Evolutionary conservation across 1,284 basidiomycete genomes (phyloP).

Genomic region (Cutaneotrichosporon dermatis): DNA sequence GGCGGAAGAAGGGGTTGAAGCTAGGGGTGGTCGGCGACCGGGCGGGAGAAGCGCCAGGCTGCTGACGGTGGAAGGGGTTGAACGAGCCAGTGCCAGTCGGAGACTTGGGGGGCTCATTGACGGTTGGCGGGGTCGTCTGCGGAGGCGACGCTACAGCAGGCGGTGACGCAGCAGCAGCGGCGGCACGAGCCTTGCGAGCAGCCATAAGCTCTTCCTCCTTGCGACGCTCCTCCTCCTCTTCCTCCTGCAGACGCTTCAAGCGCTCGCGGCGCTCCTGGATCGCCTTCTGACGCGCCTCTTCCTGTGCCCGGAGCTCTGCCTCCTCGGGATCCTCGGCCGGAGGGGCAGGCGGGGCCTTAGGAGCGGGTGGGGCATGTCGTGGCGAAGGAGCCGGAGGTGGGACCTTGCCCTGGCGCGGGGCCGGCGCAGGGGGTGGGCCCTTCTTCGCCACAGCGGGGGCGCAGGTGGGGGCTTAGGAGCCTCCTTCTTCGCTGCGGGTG

Average conservation of each 20-base stretch:
- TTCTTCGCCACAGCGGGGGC: slow-evolving; percentile 15
- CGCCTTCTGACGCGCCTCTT: slow-evolving; percentile 63
- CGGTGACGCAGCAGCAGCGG: slow-evolving; percentile 19
- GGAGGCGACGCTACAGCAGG: slow-evolving; percentile 21
- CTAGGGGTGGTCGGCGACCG: slow-evolving; percentile 27
- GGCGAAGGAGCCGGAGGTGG: slow-evolving; percentile 18
- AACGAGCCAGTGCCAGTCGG: slow-evolving; percentile 20
- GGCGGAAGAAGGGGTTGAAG: slow-evolving; percentile 53
- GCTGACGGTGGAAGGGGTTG: slow-evolving; percentile 52
- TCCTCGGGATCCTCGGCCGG: slow-evolving; percentile 60
- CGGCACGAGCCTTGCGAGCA: slow-evolving; percentile 30
- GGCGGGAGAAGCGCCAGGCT: slow-evolving; percentile 37
- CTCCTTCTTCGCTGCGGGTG: slow-evolving; percentile 39
- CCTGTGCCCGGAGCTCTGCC: slow-evolving; percentile 58
- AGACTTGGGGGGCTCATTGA: slow-evolving; percentile 15
- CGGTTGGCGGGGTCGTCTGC: slow-evolving; percentile 15
- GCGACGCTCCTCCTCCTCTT: slow-evolving; percentile 64
- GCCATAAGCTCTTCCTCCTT: slow-evolving; percentile 60
- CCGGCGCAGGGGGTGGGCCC: slow-evolving; percentile 38
- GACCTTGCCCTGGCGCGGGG: slow-evolving; percentile 21
- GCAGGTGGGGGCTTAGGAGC: slow-evolving; percentile 35
- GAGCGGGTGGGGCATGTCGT: slow-evolving; percentile 18
- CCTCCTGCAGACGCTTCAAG: slow-evolving; percentile 63
- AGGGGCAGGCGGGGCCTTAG: slow-evolving; percentile 41
- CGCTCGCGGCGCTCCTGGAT: slow-evolving; percentile 62